A percentile compares a stretch with the other conserved stretches of the same genome.
phyloP scores from a whole-genome alignment of 73 alveolate species.

The Tetrahymena malaccensis region DNA sequence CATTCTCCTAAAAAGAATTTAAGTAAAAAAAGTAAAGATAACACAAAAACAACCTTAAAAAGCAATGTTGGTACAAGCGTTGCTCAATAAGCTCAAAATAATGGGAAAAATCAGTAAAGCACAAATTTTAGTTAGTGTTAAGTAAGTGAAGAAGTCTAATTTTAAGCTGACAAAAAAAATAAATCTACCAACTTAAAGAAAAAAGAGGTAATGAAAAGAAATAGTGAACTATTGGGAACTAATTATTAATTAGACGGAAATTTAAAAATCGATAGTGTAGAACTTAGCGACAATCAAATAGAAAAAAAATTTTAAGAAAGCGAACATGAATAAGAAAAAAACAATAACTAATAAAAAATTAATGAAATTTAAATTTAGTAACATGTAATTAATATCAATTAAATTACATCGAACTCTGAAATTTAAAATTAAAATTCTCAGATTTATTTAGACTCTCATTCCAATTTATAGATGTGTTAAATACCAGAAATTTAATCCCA shows the following conservation, averaged over 20 bases:
- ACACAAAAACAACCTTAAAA: neutral
- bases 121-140: neutral
- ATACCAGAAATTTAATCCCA: neutral
- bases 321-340: neutral
- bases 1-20: neutral
- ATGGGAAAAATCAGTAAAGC: too few relatives aligned
- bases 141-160: neutral
- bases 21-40: neutral
- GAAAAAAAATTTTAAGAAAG: neutral
- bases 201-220: too few relatives aligned
- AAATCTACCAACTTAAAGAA: neutral
- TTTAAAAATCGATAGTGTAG: neutral
- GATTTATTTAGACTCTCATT: neutral
- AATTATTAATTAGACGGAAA: neutral
- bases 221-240: neutral
- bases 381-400: too few relatives aligned
- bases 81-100: neutral
- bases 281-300: neutral
- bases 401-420: neutral
- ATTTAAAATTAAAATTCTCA: neutral
- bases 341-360: too few relatives aligned
- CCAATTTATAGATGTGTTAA: too few relatives aligned
- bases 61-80: neutral
- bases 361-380: neutral
- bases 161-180: neutral